Base-by-base conservation (phyloP, 108 stramenopile genomes). In the Fragilariopsis cylindrus region DNA sequence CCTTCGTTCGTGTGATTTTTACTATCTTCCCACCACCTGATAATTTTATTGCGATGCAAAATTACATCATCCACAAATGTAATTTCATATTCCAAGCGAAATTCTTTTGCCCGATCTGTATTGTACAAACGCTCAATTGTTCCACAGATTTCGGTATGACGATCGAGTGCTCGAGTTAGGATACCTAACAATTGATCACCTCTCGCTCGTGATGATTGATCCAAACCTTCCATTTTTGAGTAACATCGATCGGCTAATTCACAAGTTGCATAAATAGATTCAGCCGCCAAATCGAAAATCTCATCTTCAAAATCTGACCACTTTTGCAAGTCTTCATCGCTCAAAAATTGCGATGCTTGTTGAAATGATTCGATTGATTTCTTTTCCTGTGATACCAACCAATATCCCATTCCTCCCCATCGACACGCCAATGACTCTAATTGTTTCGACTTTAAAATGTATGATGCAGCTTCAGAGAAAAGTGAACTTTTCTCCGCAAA, bases 391-490 rank as follows among this genome's bases (percentile, higher is more conserved):
- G 53, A 57, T 45, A 39, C 46, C 40, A 54, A 39, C 82, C 75
- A 80, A 30, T 65, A 43, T 42, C 60, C 65, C 2, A 49, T 57
- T 16, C 82, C 78, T 18, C 69, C 48, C 79, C 79, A 83, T 15
- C 79, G 71, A 64, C 64, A 68, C 4, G 79, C 75, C 53, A 83
- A 67, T 18, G 71, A 71, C 47, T 83, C 70, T 16, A 83, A 72
- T 49, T 79, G 71, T 46, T 57, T 65, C 9, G 76, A 75, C 16
- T 76, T 63, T 42, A 80, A 41, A 13, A 73, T 63, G 1, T 76
- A 70, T 40, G 57, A 48, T 3, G 49, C 41, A 8, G 58, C 65
- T 76, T 79, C 65, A 9, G 12, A 19, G 5, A 48, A 68, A 39
- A 45, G 19, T 4, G n/a, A 3, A n/a, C 4, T 12, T n/a, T 48